Base-by-base conservation (phyloP, 78 protist genomes). In the Ministeria vibrans region DNA sequence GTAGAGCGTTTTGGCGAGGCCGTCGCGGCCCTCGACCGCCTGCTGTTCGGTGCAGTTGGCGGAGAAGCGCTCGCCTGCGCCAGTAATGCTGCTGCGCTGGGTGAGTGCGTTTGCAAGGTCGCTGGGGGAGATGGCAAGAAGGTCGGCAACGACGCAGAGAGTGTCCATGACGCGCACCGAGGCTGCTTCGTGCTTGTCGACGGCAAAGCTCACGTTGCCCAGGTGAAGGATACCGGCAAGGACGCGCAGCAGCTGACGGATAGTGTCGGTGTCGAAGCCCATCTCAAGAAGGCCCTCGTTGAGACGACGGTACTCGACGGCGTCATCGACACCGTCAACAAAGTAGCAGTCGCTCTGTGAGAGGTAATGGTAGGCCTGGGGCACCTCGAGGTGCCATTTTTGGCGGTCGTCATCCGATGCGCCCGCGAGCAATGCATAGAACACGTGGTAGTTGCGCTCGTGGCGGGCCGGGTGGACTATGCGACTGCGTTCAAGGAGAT, bases 401-500 rank as follows among this genome's bases (percentile, higher is more conserved):
- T 4, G 4, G 55, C 76, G 76, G 36, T 70, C 53, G 41, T 44
- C 9, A 7, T 38, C 39, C 68, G 80, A 22, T 81, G 92, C 38
- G 80, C 77, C 46, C 78, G 84, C 59, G 44, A 86, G 53, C 69
- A 94, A 64, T 84, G 94, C 96, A 83, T 96, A 96, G 75, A 96
- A 96, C 28, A 92, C 85, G 87, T 96, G 99, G 78, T 86, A 96
- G 80, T 74, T 81, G 28, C 99, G 81, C 86, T 96, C 99, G 66
- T 95, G 93, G 32, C 51, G 39, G 2, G 79, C 75, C 55, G 86
- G 92, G 39, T 77, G 63, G 62, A 88, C 87, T n/a, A 96, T 94
- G 70, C 95, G 90, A 15, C 93, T 85, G 83, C 84, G 85, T 68
- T 92, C 95, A n/a, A 94, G 86, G 22, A 94, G 86, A 46, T 94